Evolutionary conservation across 2,329 filamentous ascomycete species (phyloP).

Genomic region (Tolypocladium ovalisporum): DNA sequence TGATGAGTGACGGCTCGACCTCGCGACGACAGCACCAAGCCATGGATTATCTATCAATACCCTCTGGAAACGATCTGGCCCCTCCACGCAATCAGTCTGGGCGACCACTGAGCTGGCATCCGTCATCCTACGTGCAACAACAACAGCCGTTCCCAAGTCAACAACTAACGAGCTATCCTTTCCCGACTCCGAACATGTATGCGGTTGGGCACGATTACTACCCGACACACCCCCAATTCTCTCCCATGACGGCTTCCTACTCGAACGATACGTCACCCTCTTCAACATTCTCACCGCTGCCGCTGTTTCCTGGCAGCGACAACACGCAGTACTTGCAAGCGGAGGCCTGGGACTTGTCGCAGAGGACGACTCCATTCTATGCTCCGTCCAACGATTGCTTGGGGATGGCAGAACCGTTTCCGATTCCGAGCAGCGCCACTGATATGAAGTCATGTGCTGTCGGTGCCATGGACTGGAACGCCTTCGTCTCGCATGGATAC

Average conservation of each 20-base stretch:
- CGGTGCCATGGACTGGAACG: slow-evolving; percentile 29
- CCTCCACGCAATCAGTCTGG: slow-evolving; percentile 5
- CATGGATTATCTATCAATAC: slow-evolving; percentile 21
- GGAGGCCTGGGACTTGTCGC: slow-evolving; percentile 24
- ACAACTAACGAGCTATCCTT: slow-evolving; percentile 25
- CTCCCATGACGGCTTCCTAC: slow-evolving; percentile 42
- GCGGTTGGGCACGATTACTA: slow-evolving; percentile 31
- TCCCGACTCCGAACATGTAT: slow-evolving; percentile 23
- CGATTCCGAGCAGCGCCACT: slow-evolving; percentile 9
- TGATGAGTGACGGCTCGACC: slow-evolving; percentile 39
- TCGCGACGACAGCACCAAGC: slow-evolving; percentile 35
- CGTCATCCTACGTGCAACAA: slow-evolving; percentile 40
- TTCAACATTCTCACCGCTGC: slow-evolving; percentile 42
- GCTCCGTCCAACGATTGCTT: slow-evolving; percentile 9
- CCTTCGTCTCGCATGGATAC: slow-evolving; percentile 32
- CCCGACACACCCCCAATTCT: slow-evolving; percentile 29
- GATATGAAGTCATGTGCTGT: slow-evolving; percentile 5
- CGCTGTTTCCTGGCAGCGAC: slow-evolving; percentile 29
- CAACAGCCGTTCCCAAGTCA: slow-evolving; percentile 26
- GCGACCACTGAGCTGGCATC: slow-evolving; percentile 58
- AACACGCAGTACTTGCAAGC: slow-evolving; percentile 27
- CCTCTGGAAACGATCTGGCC: neutral
- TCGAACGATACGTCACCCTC: slow-evolving; percentile 48
- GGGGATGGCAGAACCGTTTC: slow-evolving; percentile 18
- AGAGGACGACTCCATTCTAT: slow-evolving; percentile 18